Conservation (phyloP, 2,329 filamentous ascomycete species). For the Cercospora beticola region DNA sequence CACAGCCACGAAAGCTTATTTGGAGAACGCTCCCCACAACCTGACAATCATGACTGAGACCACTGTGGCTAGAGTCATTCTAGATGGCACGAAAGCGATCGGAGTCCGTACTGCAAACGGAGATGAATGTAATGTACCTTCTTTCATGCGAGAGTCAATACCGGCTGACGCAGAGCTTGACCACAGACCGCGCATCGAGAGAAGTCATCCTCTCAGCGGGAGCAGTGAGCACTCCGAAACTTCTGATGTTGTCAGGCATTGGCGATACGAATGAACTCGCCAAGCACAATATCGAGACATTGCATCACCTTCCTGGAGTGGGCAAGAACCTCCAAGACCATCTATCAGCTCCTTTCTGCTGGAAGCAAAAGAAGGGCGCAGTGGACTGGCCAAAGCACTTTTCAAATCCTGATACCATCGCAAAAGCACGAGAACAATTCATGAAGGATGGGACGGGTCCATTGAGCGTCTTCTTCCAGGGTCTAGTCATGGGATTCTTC, state of each 20-base stretch:
- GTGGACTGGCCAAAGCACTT: not conserved
- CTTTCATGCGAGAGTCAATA: not conserved
- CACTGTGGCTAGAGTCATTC: not conserved
- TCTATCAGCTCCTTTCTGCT: not conserved
- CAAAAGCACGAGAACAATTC: not conserved
- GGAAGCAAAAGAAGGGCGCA: not conserved
- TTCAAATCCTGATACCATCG: not conserved
- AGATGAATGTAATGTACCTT: not conserved
- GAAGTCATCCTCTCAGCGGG: not conserved
- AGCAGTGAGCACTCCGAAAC: not conserved
- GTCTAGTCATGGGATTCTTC: not conserved
- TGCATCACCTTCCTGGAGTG: not conserved
- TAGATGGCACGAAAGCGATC: not conserved
- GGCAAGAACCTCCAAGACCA: not conserved
- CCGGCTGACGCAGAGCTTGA: not conserved
- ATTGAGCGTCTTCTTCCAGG: not conserved
- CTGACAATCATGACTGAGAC: not conserved
- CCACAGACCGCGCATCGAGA: not conserved
- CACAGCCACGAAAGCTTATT: not conserved
- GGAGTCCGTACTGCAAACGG: not conserved
- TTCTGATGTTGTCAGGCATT: not conserved
- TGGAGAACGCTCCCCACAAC: not conserved
- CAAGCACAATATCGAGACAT: not conserved
- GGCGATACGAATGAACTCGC: not conserved
- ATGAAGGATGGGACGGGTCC: not conserved